Evolutionary conservation across 2,329 filamentous ascomycete species (phyloP).

Genomic region (Bipolaris cookei): DNA sequence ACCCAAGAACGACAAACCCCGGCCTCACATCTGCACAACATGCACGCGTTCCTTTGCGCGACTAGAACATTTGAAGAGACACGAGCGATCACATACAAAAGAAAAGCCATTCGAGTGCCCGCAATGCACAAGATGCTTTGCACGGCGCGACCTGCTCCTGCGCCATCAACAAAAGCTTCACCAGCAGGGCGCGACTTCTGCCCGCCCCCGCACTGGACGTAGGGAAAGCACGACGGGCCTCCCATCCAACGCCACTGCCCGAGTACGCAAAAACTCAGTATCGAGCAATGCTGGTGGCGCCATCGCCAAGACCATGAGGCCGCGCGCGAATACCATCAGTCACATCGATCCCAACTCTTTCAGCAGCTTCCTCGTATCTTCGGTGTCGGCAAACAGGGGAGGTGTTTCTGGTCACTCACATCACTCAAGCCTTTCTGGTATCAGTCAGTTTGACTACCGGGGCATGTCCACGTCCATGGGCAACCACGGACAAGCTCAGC

Average conservation of each 20-base stretch:
- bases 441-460: conserved; percentile 70
- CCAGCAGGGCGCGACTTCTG: conserved; percentile 86
- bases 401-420: conserved; percentile 65
- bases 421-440: conserved; percentile 75
- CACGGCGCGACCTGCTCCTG: conserved; percentile 85
- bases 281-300: conserved; percentile 64
- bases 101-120: conserved; percentile 99
- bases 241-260: conserved; percentile 69
- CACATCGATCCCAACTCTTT: conserved; percentile 82
- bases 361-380: conserved; percentile 60
- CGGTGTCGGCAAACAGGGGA: conserved; percentile 57
- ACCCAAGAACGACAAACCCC: conserved; percentile 95
- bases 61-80: conserved; percentile 93
- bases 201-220: conserved; percentile 79
- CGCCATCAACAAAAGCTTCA: conserved; percentile 99
- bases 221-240: conserved; percentile 84
- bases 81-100: conserved; percentile 97
- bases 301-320: conserved; percentile 70
- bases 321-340: conserved; percentile 93
- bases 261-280: conserved; percentile 91
- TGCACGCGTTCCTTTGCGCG: conserved; percentile 93
- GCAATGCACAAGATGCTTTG: conserved; percentile 93
- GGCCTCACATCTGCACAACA: conserved; percentile 90
- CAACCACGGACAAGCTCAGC: conserved; percentile 70
- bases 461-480: conserved; percentile 73